Percentiles rank a stretch among this genome's conserved stretches.
Conservation (phyloP, 2,329 filamentous ascomycete species). For the Apiospora marii region DNA sequence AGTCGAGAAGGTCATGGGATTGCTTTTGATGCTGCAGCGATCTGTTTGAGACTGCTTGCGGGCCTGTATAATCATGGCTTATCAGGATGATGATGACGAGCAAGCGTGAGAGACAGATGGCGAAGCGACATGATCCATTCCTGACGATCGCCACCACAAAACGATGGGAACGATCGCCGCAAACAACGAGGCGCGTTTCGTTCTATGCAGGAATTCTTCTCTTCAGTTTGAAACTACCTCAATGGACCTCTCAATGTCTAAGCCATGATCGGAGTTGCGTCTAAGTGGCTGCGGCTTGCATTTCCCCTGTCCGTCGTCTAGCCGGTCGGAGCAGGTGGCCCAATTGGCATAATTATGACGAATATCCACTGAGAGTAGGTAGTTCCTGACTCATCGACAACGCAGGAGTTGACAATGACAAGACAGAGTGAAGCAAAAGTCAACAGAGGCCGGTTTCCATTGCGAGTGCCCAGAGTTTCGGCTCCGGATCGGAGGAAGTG, state of each 20-base stretch:
- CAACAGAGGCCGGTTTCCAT: not conserved
- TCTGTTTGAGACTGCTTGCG: not conserved
- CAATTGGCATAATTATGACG: not conserved
- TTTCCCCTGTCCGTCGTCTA: not conserved
- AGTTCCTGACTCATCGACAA: not conserved
- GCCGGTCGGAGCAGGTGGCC: not conserved
- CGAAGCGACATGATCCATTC: not conserved
- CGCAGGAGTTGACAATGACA: not conserved
- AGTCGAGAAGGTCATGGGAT: not conserved
- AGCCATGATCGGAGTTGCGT: constrained; percentile 17
- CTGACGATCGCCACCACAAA: constrained; percentile 4
- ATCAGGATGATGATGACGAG: not conserved
- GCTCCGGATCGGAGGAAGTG: not conserved
- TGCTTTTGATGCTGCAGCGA: not conserved
- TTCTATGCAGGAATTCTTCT: constrained; percentile 6
- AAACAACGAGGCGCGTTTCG: constrained; percentile 19
- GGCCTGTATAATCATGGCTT: too few species aligned
- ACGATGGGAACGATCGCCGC: constrained; percentile 1
- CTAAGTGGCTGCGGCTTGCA: not conserved
- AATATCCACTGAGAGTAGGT: not conserved
- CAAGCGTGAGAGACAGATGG: not conserved
- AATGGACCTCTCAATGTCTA: constrained; percentile 14
- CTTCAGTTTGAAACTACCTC: constrained; percentile 12
- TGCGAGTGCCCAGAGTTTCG: not conserved
- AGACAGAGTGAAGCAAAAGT: not conserved